Percentiles rank a stretch among this genome's conserved stretches.
phyloP scores from a whole-genome alignment of 495 filamentous ascomycete genomes.

The Penicillium pulvis region DNA sequence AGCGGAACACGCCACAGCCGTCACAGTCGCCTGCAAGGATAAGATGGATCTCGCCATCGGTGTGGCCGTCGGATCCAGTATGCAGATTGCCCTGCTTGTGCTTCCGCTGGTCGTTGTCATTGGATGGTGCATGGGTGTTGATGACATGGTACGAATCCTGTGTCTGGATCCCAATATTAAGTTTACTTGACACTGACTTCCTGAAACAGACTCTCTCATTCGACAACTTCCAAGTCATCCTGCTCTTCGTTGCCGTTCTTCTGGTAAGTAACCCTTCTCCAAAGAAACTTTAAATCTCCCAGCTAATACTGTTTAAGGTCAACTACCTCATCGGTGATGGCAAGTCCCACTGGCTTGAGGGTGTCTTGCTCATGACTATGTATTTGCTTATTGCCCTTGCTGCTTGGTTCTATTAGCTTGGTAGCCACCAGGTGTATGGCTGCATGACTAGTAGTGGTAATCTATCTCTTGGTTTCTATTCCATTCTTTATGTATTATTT shows the following conservation, averaged over 20 bases:
- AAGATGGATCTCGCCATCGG: conserved; percentile 90
- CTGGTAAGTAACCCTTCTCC: conserved; percentile 39
- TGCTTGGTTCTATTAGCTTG: conserved; percentile 45
- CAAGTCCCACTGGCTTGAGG: conserved; percentile 70
- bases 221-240: conserved; percentile 78
- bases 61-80: conserved; percentile 79
- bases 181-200: conserved; percentile 14
- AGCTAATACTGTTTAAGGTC: conserved; percentile 42
- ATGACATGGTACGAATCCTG: conserved; percentile 39
- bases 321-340: conserved; percentile 77
- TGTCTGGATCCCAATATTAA: no score
- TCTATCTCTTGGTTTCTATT: not conserved
- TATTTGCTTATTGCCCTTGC: conserved; percentile 72
- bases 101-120: conserved; percentile 78
- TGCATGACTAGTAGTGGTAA: not conserved
- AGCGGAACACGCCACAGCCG: conserved; percentile 84
- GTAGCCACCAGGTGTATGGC: not conserved
- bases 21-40: conserved; percentile 84
- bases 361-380: conserved; percentile 69
- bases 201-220: conserved; percentile 68
- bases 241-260: conserved; percentile 76
- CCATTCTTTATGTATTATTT: not conserved
- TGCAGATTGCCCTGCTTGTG: conserved; percentile 83
- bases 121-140: conserved; percentile 75
- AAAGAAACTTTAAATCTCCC: not conserved